Conservation (phyloP, 495 filamentous ascomycete species). For the Lophiostoma macrostomum region DNA sequence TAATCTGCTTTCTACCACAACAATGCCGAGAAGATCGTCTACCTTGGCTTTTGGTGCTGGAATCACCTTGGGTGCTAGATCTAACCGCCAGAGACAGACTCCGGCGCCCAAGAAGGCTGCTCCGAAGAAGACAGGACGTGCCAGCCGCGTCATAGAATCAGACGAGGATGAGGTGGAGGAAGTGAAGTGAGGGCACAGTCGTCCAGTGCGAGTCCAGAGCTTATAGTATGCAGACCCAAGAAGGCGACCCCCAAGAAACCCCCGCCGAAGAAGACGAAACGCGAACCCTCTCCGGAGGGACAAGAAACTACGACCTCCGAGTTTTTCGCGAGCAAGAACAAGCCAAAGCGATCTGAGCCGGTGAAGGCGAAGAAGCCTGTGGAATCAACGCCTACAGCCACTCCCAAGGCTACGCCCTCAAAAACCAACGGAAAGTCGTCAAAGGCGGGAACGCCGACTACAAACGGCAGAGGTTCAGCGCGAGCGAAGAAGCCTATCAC, state of each 20-base stretch:
- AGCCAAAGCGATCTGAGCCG: constrained; percentile 41
- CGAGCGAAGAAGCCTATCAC: constrained; percentile 28
- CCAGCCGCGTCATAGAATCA: constrained; percentile 32
- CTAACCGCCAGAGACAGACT: constrained; percentile 7
- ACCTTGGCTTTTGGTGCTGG: not conserved
- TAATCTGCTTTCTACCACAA: no score
- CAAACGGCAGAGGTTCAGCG: constrained; percentile 28
- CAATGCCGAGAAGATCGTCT: not conserved
- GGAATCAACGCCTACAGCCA: constrained; percentile 26
- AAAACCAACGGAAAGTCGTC: constrained; percentile 28
- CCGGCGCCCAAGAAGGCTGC: constrained; percentile 12
- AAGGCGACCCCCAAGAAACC: constrained; percentile 35
- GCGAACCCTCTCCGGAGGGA: constrained; percentile 29
- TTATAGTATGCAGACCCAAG: constrained; percentile 28
- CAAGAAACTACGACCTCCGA: constrained; percentile 40
- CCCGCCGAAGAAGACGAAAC: constrained; percentile 38
- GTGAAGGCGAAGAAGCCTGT: constrained; percentile 32
- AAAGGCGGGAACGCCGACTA: constrained; percentile 16
- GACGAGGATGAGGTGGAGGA: constrained; percentile 39
- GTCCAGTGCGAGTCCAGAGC: not conserved
- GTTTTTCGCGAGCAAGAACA: constrained; percentile 43
- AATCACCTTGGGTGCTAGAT: not conserved
- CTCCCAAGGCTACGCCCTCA: constrained; percentile 32
- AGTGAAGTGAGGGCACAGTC: constrained; percentile 12
- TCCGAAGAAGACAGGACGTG: constrained; percentile 20